Evolutionary conservation across 2,329 filamentous ascomycete genomes (phyloP), one percentile per base, ranked within the genome.

Genomic region (Ambrosiella beaveri): DNA sequence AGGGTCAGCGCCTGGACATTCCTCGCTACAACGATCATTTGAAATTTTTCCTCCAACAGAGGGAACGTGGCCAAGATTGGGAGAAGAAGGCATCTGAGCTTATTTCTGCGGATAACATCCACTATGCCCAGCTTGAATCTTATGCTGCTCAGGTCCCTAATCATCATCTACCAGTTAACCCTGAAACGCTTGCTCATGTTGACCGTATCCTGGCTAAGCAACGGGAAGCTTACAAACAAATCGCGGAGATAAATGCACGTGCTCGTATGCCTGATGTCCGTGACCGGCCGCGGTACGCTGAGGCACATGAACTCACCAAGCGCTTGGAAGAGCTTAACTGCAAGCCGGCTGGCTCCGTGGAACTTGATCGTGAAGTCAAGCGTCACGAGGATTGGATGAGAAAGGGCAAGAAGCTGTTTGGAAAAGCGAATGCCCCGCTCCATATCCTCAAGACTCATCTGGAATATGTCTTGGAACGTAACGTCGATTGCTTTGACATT

Each of bases 351-450:
- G 93, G 93, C 1, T 95, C 91, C 0, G 78, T 94, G 39, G 93
- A 98, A 65, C 78, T 98, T 3, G 93, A 98, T 67, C 90, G 88
- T 63, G 89, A 97, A 68, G 86, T 93, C 63, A 95, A 93, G 67
- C 82, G 88, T 7, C 93, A 97, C 64, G 93, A 98, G 68, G 93
- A 98, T 68, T 98, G 93, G 93, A 98, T 98, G 91, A 81, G 93
- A 38, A 88, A 88, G 65, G 93, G 93, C 55, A 98, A 98, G 73
- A 96, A 96, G 68, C 73, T 98, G 0, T 98, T 98, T 66, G 93
- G 93, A 56, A 98, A 98, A 70, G 93, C 93, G 1, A 98, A 98
- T 67, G 93, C 93, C 1, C 93, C 93, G 1, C 75, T 98, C 11
- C 93, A 98, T 68, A 98, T 98, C 63, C 77, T 98, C 36, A 93